Evolutionary conservation across 768 basidiomycete genomes (phyloP).

Genomic region (Mycena polygramma): DNA sequence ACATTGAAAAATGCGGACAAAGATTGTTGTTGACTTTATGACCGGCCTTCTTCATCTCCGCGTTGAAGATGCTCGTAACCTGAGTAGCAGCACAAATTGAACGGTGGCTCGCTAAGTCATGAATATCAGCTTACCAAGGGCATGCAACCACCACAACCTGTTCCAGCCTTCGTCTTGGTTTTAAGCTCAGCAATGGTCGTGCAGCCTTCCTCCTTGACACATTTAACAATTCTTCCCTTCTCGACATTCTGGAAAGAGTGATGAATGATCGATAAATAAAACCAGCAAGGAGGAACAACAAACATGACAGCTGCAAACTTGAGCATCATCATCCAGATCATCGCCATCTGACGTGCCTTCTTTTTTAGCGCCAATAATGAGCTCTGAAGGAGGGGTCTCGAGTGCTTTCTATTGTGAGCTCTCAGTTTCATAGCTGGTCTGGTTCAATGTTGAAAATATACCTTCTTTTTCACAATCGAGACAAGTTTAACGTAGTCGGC

Average conservation of each 20-base stretch:
- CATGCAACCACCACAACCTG: conserved; percentile 82
- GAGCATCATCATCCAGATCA: conserved; percentile 79
- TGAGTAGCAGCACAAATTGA: conserved; percentile 17
- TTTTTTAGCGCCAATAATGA: conserved; percentile 70
- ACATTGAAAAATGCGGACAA: conserved; percentile 75
- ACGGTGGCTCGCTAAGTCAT: conserved; percentile 36
- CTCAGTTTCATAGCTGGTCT: neutral
- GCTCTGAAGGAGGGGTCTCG: conserved; percentile 73
- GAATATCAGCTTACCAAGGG: conserved; percentile 61
- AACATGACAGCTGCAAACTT: conserved; percentile 79
- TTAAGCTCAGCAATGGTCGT: conserved; percentile 68
- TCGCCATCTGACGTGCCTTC: conserved; percentile 69
- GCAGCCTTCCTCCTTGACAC: conserved; percentile 63
- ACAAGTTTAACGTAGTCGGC: conserved; percentile 78
- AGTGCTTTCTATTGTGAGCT: conserved; percentile 65
- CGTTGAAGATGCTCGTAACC: conserved; percentile 56
- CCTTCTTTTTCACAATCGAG: conserved; percentile 79
- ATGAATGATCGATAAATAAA: neutral
- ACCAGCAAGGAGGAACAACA: conserved; percentile 28
- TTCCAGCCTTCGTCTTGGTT: conserved; percentile 75
- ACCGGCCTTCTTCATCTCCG: conserved; percentile 78
- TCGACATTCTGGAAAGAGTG: conserved; percentile 62
- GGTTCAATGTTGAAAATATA: conserved; percentile 31
- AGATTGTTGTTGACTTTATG: conserved; percentile 69
- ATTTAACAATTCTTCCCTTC: conserved; percentile 68